Evolutionary conservation across 202 grass and related monocot genomes (phyloP).

Genomic region (Digitaria exilis): DNA sequence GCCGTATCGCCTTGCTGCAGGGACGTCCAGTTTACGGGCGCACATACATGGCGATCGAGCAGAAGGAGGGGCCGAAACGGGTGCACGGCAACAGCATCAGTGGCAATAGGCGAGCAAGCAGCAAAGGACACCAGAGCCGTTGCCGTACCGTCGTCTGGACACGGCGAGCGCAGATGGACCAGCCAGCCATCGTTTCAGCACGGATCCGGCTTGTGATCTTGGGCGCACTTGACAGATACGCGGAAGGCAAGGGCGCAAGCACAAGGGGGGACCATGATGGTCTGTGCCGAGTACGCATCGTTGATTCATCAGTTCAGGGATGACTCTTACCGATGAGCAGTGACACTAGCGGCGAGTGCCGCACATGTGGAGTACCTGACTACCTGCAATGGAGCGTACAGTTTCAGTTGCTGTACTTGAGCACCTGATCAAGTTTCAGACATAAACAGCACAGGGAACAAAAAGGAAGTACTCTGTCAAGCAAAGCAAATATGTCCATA

Average conservation of each 20-base stretch:
- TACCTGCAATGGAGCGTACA: background rate
- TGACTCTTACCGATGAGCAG: too few species aligned
- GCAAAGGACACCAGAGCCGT: background rate
- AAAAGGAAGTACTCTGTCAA: background rate
- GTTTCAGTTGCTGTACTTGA: background rate
- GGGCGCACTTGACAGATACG: background rate
- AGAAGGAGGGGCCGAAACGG: background rate
- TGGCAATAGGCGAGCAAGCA: background rate
- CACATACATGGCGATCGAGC: background rate
- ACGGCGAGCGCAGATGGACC: background rate
- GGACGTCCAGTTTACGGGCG: background rate
- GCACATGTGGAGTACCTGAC: too few species aligned
- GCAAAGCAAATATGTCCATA: slow-evolving; percentile 43
- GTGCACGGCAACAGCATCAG: background rate
- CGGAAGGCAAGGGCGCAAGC: background rate
- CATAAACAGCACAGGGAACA: background rate
- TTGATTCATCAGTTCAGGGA: background rate
- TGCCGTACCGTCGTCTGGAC: background rate
- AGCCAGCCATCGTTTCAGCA: background rate
- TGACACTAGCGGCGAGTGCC: too few species aligned
- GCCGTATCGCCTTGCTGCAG: slow-evolving; percentile 1
- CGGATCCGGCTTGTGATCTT: background rate
- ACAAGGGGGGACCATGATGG: background rate
- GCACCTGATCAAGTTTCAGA: background rate
- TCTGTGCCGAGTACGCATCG: background rate